Evolutionary conservation across 257 asterid genomes (phyloP), one percentile per base, ranked within the genome.

Genomic region (Primulina tabacum): DNA sequence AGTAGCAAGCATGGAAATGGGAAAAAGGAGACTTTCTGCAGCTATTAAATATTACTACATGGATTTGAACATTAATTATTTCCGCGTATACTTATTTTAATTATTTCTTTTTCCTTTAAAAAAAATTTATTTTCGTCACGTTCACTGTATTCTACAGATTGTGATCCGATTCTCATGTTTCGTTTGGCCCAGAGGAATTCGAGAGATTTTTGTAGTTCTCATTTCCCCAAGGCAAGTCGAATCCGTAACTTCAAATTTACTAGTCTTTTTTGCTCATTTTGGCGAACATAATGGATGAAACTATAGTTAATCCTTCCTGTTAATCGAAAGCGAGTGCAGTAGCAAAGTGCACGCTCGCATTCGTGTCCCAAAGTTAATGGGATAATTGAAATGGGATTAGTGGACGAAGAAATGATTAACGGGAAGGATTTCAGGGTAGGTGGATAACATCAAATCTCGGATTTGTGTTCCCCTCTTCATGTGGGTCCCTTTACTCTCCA

Each of bases 11-110:
- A 63, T 50, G 35, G 72, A 63, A 38, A 5, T 24, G 62, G 69
- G 32, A 69, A 73, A 73, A 21, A 32, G 81, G 60, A 68, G 77
- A 71, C 82, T 77, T 77, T 81, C 78, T 77, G 84, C 75, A 28
- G 47, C 72, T 30, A 73, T 62, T 74, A 74, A 74, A 77, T 70
- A 43, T 50, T 5, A 50, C 68, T 75, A 61, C 66, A 50, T 60
- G 62, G 43, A 57, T 70, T 59, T 65, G 58, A 21, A 75, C 3
- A 67, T 52, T 60, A 28, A 43, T 71, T 40, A 8, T 12, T 34
- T 10, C 11, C 8, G 14, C 18, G 12, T 40, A 34, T 33, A 17
- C 29, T 2, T 65, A 62, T 4, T 64, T 4, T 43, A 20, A 47
- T 24, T 29, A 18, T 43, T 1, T 66, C 6, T 17, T 59, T 59